phyloP scores from a whole-genome alignment of 495 filamentous ascomycete species.

The Xylaria scruposa region DNA sequence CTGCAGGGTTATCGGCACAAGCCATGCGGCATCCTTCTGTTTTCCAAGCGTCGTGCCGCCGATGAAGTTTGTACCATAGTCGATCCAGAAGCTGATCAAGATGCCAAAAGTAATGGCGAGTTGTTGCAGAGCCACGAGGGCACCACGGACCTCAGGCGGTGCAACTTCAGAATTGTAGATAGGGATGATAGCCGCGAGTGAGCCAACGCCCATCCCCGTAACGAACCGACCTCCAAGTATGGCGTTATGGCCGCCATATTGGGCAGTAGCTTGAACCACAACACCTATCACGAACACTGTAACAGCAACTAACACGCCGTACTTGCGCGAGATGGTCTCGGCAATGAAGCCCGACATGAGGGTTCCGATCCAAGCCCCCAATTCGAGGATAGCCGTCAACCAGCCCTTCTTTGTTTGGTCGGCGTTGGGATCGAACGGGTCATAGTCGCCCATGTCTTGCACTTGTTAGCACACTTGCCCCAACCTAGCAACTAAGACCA shows the following conservation, averaged over 20 bases:
- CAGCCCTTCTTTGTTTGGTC: slow-evolving; percentile 75
- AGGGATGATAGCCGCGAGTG: slow-evolving; percentile 69
- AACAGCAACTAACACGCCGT: slow-evolving; percentile 73
- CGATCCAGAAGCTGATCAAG: slow-evolving; percentile 84
- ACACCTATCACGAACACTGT: slow-evolving; percentile 79
- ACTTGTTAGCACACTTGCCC: slow-evolving; percentile 15
- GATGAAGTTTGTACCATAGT: slow-evolving; percentile 79
- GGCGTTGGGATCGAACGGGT: slow-evolving; percentile 48
- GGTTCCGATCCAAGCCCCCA: slow-evolving; percentile 83
- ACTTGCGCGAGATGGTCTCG: slow-evolving; percentile 76
- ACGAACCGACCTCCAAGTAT: slow-evolving; percentile 80
- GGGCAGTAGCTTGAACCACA: slow-evolving; percentile 72
- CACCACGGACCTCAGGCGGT: slow-evolving; percentile 66
- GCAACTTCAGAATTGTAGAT: slow-evolving; percentile 77
- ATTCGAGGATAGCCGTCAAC: slow-evolving; percentile 80
- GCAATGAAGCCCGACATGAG: slow-evolving; percentile 78
- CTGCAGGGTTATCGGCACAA: slow-evolving; percentile 69
- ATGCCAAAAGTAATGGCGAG: slow-evolving; percentile 84
- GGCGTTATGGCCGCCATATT: slow-evolving; percentile 57
- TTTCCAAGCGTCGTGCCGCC: slow-evolving; percentile 66
- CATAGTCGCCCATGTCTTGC: slow-evolving; percentile 69
- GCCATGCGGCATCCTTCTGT: slow-evolving; percentile 75
- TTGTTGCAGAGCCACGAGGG: slow-evolving; percentile 79
- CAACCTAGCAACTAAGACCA: neutral
- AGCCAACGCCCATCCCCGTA: slow-evolving; percentile 76